Evolutionary conservation across 1,139 yeast species (phyloP), one percentile per base, ranked within the genome.

Genomic region (Pichia sp.): DNA sequence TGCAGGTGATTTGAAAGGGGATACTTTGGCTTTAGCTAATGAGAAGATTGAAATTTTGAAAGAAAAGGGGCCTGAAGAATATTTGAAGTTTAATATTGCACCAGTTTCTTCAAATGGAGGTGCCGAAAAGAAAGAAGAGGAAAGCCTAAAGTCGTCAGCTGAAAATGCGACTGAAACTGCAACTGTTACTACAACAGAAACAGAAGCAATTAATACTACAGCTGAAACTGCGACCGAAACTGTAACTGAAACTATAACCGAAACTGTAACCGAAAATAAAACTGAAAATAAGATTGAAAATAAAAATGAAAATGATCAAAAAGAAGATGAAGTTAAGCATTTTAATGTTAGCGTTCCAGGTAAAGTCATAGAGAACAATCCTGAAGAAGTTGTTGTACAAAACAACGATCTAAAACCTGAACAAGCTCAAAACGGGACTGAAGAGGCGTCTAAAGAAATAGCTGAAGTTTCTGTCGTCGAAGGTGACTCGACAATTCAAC

Each of bases 401-500:
- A 33, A 24, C 9, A 25, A 33, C 6, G 20, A 27, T 6, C 20
- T 20, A 16, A 30, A 30, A 5, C n/a, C 8, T 23, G 35, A 30
- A 33, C 12, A 12, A 9, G 29, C 12, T 23, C 32, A 23, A 10
- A 22, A 27, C 22, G 12, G 22, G 6, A 10, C 24, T 20, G 40
- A 28, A 16, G 42, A 40, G 4, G 28, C 24, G 12, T 26, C 27
- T 12, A 36, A 30, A 12, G 47, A 41, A 29, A n/a, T 30, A 3
- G 43, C 41, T 28, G 51, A 48, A 35, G 28, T 28, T n/a, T 38
- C 47, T 23, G 41, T 46, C 27, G 61, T 57, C 36, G 69, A 64
- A 49, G 68, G 64, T 26, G 69, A 63, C 45, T 59, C 66, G 8
- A 62, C 67, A 3, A 60, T 66, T 23, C 58, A 51, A 25, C 58